Base-by-base conservation (phyloP, 1,284 basidiomycete species). In the Ustilago tritici region DNA sequence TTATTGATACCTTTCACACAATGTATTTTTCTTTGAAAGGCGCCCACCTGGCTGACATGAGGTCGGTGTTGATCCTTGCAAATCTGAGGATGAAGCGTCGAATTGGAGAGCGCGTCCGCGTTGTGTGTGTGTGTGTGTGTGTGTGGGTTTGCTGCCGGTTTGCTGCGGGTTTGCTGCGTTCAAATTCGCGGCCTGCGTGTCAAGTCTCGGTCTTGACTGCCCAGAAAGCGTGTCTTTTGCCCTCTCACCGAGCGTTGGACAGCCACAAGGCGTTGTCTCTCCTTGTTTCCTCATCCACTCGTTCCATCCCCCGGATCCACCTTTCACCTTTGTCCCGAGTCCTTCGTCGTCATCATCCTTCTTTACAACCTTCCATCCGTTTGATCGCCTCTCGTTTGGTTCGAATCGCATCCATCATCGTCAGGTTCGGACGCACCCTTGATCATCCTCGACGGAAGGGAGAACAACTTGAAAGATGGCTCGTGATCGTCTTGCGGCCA, bases 401-500 rank as follows among this genome's bases (percentile, higher is more conserved):
- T 36, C 31, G 19, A 28, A 43, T 23, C 34, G 8, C 35, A 31
- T 41, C 64, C 17, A 32, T 34, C 23, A 38, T 9, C 5, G 38
- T 19, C n/a, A 31, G 12, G 19, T 17, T 56, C 23, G 14, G 36
- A 11, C 17, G 49, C 10, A 50, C 14, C 8, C 31, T 31, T 28
- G n/a, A 52, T 41, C 46, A 12, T 36, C 28, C 50, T 49, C 15
- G 34, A 50, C 41, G n/a, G 15, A 40, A 19, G 43, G 9, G 11
- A 58, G 23, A 56, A n/a, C n/a, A 43, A 43, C 41, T 49, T 5
- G 14, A 7, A 73, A 50, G 46, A 79, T 79, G 77, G 77, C 77
- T 56, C 75, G 77, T 57, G 77, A 79, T 73, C 76, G 76, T 78
- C 71, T 78, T 59, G 76, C 76, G 61, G 76, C 76, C 76, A 78